Conservation (phyloP, 495 filamentous ascomycete genomes). For the Hyaloscypha bicolor region DNA sequence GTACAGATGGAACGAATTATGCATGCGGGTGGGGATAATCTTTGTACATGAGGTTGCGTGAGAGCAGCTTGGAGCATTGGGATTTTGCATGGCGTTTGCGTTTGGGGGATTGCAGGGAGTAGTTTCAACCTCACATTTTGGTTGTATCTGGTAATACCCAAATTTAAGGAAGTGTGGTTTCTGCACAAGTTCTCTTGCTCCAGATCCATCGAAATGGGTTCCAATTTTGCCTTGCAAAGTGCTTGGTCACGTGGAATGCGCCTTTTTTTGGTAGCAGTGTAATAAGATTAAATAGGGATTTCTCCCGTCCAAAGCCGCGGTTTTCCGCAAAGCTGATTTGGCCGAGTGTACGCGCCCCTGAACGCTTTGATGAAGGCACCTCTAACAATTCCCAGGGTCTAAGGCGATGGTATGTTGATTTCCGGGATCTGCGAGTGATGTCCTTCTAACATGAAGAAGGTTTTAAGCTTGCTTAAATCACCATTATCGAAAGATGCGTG, state of each 20-base stretch:
- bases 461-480: slow-evolving; percentile 39
- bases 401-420: slow-evolving; percentile 38
- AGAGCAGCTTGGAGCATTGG: background rate
- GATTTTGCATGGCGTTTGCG: background rate
- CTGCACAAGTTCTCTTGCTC: no score
- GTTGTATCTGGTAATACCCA: no score
- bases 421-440: no score
- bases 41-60: background rate
- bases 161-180: no score
- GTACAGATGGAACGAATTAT: background rate
- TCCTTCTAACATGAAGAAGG: background rate
- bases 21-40: background rate
- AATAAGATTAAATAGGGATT: slow-evolving; percentile 6
- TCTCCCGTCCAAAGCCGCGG: background rate
- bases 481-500: slow-evolving; percentile 45
- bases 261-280: background rate
- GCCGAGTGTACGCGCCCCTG: slow-evolving; percentile 21
- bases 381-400: slow-evolving; percentile 33
- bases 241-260: background rate
- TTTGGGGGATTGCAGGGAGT: background rate
- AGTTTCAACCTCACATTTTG: no score
- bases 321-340: slow-evolving; percentile 19
- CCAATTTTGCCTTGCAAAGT: background rate
- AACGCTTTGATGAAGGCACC: background rate
- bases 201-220: background rate